Evolutionary conservation across 106 monocot species (phyloP).

Genomic region (Amphibolis antarctica): DNA sequence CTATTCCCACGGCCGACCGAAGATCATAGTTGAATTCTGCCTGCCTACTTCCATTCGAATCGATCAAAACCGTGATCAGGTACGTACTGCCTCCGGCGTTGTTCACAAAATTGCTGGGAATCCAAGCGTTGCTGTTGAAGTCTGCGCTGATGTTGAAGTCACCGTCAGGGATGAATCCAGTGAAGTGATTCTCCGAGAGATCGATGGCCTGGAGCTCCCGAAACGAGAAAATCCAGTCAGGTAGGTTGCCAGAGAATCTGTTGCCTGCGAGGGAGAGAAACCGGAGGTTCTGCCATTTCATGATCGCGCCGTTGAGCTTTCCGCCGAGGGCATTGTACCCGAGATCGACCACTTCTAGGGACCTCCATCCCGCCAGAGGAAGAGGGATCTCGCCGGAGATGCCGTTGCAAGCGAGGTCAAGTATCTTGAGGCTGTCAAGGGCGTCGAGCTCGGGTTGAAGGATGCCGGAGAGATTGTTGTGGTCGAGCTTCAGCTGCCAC

Average conservation of each 20-base stretch:
- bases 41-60: constrained; percentile 22
- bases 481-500: constrained; percentile 57
- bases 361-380: constrained; percentile 81
- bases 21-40: constrained; percentile 46
- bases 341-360: constrained; percentile 65
- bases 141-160: constrained; percentile 46
- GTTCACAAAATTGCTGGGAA: neutral
- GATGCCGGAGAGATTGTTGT: constrained; percentile 71
- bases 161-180: constrained; percentile 65
- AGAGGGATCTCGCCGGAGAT: constrained; percentile 92
- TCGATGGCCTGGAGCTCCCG: constrained; percentile 48
- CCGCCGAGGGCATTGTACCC: constrained; percentile 47
- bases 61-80: constrained; percentile 11
- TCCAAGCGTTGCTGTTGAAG: constrained; percentile 21
- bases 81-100: neutral
- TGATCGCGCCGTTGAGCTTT: constrained; percentile 71
- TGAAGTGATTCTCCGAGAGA: constrained; percentile 57
- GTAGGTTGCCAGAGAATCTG: constrained; percentile 48
- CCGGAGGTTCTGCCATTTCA: constrained; percentile 65
- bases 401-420: constrained; percentile 47
- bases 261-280: constrained; percentile 52
- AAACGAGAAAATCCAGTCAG: constrained; percentile 88
- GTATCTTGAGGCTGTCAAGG: constrained; percentile 59
- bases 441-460: constrained; percentile 83
- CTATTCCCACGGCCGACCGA: constrained; percentile 40